Percentiles rank a stretch among this genome's conserved stretches.
phyloP scores from a whole-genome alignment of 768 basidiomycete genomes.

The Trametes cinnabarina region DNA sequence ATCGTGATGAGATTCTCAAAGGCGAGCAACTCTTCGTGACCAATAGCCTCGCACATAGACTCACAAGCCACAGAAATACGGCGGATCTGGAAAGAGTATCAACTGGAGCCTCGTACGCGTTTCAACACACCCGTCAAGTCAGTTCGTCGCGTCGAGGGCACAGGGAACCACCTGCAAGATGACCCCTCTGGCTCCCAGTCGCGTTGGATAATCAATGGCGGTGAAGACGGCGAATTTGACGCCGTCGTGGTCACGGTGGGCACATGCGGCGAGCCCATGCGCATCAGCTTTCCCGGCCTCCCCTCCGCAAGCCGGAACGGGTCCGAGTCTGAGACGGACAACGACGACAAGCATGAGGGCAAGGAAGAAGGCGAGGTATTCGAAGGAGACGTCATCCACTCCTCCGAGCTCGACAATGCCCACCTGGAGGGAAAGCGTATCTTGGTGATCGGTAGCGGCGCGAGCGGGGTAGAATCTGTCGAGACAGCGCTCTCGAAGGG shows the following conservation, averaged over 20 bases:
- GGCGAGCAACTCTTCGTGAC: slow-evolving; percentile 28
- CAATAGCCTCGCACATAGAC: neutral
- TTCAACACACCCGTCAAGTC: slow-evolving; percentile 44
- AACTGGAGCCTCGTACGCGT: slow-evolving; percentile 44
- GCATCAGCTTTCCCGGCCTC: slow-evolving; percentile 45
- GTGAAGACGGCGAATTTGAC: slow-evolving; percentile 45
- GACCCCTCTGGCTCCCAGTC: slow-evolving; percentile 2
- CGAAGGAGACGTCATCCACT: slow-evolving; percentile 43
- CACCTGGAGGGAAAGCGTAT: slow-evolving; percentile 39
- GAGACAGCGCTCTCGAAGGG: slow-evolving; percentile 37
- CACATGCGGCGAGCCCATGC: slow-evolving; percentile 48
- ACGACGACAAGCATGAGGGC: slow-evolving; percentile 14
- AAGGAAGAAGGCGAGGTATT: slow-evolving; percentile 33
- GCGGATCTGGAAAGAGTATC: slow-evolving; percentile 46
- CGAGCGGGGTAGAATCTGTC: slow-evolving; percentile 50
- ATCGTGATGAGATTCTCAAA: slow-evolving; percentile 48
- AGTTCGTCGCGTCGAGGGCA: slow-evolving; percentile 29
- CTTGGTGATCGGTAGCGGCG: slow-evolving; percentile 51
- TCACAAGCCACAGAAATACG: slow-evolving; percentile 15
- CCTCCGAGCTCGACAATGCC: slow-evolving; percentile 45
- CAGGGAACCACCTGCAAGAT: slow-evolving; percentile 17
- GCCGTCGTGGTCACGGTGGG: slow-evolving; percentile 50
- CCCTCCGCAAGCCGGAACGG: slow-evolving; percentile 22
- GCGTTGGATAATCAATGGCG: slow-evolving; percentile 49
- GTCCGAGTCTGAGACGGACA: slow-evolving; percentile 13